Evolutionary conservation across 306 rosid genomes (phyloP), one percentile per base, ranked within the genome.

Genomic region (Lablab purpureus): DNA sequence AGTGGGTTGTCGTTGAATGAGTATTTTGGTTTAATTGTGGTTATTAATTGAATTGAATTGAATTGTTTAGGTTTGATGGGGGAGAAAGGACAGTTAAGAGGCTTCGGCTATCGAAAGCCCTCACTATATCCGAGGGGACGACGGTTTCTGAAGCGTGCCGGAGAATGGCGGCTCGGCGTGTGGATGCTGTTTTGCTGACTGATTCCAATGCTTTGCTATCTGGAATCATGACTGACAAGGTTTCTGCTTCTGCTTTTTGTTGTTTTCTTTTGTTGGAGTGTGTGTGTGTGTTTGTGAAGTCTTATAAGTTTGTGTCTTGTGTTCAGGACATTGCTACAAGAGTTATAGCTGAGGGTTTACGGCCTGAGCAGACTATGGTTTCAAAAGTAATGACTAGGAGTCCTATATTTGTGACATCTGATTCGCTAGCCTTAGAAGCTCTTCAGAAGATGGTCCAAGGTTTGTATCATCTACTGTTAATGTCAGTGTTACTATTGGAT

Each of bases 201-300:
- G 99, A 95, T 81, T 34, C 94, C 0, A 95, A 91, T 84, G 99
- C 96, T 52, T 82, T 95, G 91, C 97, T 95, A 34, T 95, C 98
- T 0, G 99, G 99, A 49, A 95, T 95, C 60, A 87, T 95, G 74
- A 95, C 99, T 1, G 99, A 92, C 82, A 95, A 95, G 98, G 99
- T 89, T 54, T 71, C 71, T 50, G 9, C 17, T 47, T 43, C 15
- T 43, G 45, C 13, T 11, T 43, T 11, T 43, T 43, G 14, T 7
- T 64, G 11, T 37, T 50, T 46, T 60, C n/a, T 30, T 9, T 4
- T 67, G 15, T 36, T 7, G 19, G 60, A 47, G 34, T 4, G 34
- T 77, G 51, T 56, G 63, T 45, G 63, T 40, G 3, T 67, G 12
- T 32, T 9, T 40, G 45, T 40, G 23, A 66, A 75, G 37, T 85